Base-by-base conservation (phyloP, 495 filamentous ascomycete species). In the Margaritispora aquatica region DNA sequence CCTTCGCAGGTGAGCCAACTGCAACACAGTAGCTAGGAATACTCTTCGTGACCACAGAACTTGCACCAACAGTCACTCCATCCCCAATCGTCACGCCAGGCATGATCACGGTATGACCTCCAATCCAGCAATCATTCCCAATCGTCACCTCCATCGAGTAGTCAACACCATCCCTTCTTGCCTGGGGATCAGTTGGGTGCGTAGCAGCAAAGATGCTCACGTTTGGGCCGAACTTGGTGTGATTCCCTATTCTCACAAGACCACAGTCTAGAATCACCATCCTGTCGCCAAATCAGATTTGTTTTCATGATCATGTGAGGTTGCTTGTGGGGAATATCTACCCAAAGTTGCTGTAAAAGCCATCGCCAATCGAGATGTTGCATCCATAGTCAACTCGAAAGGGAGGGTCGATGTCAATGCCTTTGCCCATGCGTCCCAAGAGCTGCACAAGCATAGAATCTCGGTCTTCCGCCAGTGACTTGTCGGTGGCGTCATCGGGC, bases 51-150 rank as follows among this genome's bases (percentile, higher is more conserved):
- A 84, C 79, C 9, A 82, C 68, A 0, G 71, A 70, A 1, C 74
- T 74, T 15, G 77, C 75, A n/a, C 69, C 77, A 60, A 80, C 68
- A 0, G 74, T 76, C 51, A 66, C 70, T 0, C 78, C 74, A 7
- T 72, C 58, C 3, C 76, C 78, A 41, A 80, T 77, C 5, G 60
- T 74, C 4, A 80, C 75, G 8, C 75, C 77, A 1, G 75, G 72
- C 58, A 81, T 51, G 44, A 81, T 74, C 1, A 65, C 67, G 13
- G 68, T 70, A 50, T 68, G 62, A 2, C 61, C 74, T 8, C 76
- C 77, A 61, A 81, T 75, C 75, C 75, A 80, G 58, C 71, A 77
- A 57, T 81, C 75, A 62, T 77, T 68, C 1, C 74, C 77, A 57
- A 80, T 77, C 0, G 29, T 54, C 47, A 72, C 53, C 9, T 51